Percentiles rank a stretch among this genome's conserved stretches.
Evolutionary conservation across 1,284 basidiomycete genomes (phyloP).

Genomic region (Rhodotorula mucilaginosa): DNA sequence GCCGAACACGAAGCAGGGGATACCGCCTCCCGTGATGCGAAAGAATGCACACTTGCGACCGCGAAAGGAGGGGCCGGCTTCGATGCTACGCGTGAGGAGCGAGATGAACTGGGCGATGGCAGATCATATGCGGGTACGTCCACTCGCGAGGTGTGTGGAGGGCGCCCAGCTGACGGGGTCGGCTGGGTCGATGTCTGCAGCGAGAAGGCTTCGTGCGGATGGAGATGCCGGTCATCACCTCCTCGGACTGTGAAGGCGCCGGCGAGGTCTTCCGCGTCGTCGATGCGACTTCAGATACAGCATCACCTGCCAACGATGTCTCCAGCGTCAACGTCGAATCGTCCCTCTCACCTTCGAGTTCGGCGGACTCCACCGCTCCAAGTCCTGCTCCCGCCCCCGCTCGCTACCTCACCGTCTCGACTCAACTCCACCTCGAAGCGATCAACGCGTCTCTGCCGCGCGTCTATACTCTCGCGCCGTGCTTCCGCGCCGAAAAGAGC

Average conservation of each 20-base stretch:
- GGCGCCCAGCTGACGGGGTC: neutral
- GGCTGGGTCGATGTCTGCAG: slow-evolving; percentile 50
- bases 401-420: slow-evolving; percentile 83
- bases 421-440: slow-evolving; percentile 93
- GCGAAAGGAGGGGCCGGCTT: slow-evolving; percentile 67
- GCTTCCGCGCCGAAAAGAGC: slow-evolving; percentile 87
- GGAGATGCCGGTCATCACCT: slow-evolving; percentile 83
- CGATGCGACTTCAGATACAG: slow-evolving; percentile 50
- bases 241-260: slow-evolving; percentile 94
- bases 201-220: slow-evolving; percentile 71
- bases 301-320: slow-evolving; percentile 27
- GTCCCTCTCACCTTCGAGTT: slow-evolving; percentile 38
- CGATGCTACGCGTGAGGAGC: slow-evolving; percentile 72
- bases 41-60: slow-evolving; percentile 79
- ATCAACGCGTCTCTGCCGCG: slow-evolving; percentile 72
- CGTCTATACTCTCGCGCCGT: slow-evolving; percentile 85
- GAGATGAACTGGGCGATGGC: slow-evolving; percentile 38
- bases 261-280: slow-evolving; percentile 82
- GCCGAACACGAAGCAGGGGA: slow-evolving; percentile 40
- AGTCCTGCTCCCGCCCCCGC: neutral
- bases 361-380: slow-evolving; percentile 40
- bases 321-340: neutral
- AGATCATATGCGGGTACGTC: slow-evolving; percentile 29
- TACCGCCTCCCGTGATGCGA: slow-evolving; percentile 67
- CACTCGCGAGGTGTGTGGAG: neutral